A percentile compares a stretch with the other conserved stretches of the same genome.
Evolutionary conservation across 1,139 yeast species (phyloP).

Genomic region (Debaryomycetaceae sp.): DNA sequence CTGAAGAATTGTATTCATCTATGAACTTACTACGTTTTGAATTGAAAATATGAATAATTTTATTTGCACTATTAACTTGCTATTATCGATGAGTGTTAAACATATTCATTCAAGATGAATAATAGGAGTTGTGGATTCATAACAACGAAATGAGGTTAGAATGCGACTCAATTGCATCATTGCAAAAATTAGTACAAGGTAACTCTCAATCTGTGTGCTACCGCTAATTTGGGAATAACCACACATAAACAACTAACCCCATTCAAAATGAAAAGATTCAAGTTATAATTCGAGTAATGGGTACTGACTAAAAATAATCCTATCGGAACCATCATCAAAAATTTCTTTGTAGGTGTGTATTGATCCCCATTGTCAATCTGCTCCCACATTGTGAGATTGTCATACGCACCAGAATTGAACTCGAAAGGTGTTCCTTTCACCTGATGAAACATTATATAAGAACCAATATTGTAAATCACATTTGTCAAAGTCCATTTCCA

Average conservation of each 20-base stretch:
- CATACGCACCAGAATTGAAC: constrained; percentile 94
- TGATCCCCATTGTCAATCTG: constrained; percentile 97
- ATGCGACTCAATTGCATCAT: too few relatives aligned
- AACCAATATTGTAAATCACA: constrained; percentile 83
- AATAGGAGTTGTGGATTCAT: neutral
- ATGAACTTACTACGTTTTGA: too few relatives aligned
- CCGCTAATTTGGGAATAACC: constrained; percentile 87
- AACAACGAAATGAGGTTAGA: too few relatives aligned
- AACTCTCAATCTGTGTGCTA: constrained; percentile 73
- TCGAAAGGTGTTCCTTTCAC: constrained; percentile 97
- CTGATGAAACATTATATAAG: constrained; percentile 94
- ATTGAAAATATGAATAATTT: too few relatives aligned
- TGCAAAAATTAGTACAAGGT: constrained; percentile 34
- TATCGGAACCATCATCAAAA: constrained; percentile 86
- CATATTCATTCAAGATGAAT: too few relatives aligned
- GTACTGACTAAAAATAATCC: constrained; percentile 82
- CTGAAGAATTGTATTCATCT: neutral
- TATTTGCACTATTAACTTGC: neutral
- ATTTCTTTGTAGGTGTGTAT: constrained; percentile 94
- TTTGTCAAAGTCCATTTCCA: constrained; percentile 94
- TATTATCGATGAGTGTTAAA: neutral
- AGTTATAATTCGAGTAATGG: constrained; percentile 84
- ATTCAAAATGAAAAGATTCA: constrained; percentile 74
- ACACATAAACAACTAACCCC: constrained; percentile 75
- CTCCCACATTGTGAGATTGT: constrained; percentile 97